Evolutionary conservation across 2,329 filamentous ascomycete genomes (phyloP).

Genomic region (Pestalotiopsis sp.): DNA sequence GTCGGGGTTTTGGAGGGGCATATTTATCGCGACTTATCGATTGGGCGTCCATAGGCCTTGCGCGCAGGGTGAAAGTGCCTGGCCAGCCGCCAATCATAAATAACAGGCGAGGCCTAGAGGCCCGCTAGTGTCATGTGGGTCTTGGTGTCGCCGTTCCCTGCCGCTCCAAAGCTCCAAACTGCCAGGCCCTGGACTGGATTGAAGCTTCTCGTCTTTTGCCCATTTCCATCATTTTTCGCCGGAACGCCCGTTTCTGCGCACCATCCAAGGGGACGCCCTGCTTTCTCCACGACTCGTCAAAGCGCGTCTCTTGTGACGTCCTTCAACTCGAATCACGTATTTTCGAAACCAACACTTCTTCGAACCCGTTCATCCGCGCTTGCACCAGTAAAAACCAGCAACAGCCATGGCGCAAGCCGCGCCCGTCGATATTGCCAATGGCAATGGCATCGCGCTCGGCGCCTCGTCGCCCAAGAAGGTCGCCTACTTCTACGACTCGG

Average conservation of each 20-base stretch:
- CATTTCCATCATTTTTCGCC: not conserved
- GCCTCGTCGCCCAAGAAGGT: constrained; percentile 68
- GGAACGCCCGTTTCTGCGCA: not conserved
- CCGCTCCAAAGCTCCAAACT: not conserved
- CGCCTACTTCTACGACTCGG: constrained; percentile 97
- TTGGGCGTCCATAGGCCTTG: too few relatives aligned
- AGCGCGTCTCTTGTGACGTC: not conserved
- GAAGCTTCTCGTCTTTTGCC: not conserved
- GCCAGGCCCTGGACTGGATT: not conserved
- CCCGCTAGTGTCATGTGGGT: not conserved
- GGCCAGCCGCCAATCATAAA: not conserved
- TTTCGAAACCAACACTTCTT: not conserved
- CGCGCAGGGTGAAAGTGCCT: not conserved
- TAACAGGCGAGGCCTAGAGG: not conserved
- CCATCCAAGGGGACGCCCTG: not conserved
- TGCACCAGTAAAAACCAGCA: not conserved
- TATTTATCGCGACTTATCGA: too few relatives aligned
- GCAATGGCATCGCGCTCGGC: constrained; percentile 53
- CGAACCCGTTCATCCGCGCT: not conserved
- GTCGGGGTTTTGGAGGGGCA: too few relatives aligned
- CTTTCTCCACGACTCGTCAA: not conserved
- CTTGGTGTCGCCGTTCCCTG: not conserved
- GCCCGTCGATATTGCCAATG: constrained; percentile 53
- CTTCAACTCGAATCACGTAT: not conserved
- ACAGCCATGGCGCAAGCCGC: constrained; percentile 46